Conservation (phyloP, 2,329 filamentous ascomycete genomes). For the Xylaria sp. region DNA sequence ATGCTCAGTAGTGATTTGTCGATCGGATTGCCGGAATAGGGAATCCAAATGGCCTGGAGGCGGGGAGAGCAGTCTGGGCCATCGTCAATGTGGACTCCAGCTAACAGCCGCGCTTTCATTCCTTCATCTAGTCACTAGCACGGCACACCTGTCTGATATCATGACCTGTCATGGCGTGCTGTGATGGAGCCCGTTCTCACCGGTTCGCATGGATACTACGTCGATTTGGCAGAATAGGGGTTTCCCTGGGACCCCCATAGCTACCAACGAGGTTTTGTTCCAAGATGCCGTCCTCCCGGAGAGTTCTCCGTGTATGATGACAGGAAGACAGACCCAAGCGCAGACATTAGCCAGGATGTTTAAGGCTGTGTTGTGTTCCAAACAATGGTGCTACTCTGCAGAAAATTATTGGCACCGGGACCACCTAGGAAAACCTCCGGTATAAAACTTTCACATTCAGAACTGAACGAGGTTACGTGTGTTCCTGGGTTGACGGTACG, state of each 20-base stretch:
- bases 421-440: constrained; percentile 2
- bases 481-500: constrained; percentile 15
- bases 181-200: constrained; percentile 15
- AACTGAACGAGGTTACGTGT: not conserved
- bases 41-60: constrained; percentile 32
- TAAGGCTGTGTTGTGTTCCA: constrained; percentile 15
- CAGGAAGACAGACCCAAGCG: constrained; percentile 8
- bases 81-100: constrained; percentile 8
- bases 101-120: not conserved
- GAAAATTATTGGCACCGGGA: constrained; percentile 23
- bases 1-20: not conserved
- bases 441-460: not conserved
- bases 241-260: not conserved
- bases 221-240: constrained; percentile 20
- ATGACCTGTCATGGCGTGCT: constrained; percentile 15
- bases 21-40: constrained; percentile 44
- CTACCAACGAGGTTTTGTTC: not conserved
- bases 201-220: constrained; percentile 1
- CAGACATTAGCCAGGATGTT: constrained; percentile 2
- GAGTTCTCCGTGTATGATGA: constrained; percentile 28
- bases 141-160: not conserved
- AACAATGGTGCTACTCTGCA: constrained; percentile 22
- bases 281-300: not conserved
- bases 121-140: not conserved
- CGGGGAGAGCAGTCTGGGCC: constrained; percentile 37